These are phyloP conservation scores for Benincasa hispida DNA, from an alignment of 306 rosid genomes.

Conservation along the genomic window DNA sequence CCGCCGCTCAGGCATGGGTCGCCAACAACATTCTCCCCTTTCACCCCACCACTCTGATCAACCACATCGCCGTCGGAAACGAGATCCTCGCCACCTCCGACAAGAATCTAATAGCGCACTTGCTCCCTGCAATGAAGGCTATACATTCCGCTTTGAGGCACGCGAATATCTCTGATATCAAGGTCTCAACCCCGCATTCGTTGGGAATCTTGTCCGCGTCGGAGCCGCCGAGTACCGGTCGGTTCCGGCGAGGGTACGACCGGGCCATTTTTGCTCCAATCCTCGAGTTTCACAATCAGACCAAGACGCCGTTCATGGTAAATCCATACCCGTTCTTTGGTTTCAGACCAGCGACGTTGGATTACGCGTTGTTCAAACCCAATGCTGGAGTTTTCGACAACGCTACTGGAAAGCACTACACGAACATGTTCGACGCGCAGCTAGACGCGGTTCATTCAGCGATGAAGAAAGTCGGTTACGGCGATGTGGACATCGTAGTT, in stretches of 20 bases:
- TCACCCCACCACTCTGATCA: slow-evolving; percentile 36
- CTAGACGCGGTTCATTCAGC: slow-evolving; percentile 79
- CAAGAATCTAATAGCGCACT: slow-evolving; percentile 50
- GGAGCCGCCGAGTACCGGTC: slow-evolving; percentile 56
- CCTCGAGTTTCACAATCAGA: slow-evolving; percentile 40
- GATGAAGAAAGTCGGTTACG: slow-evolving; percentile 68
- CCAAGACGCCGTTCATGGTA: slow-evolving; percentile 56
- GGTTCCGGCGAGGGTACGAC: slow-evolving; percentile 66
- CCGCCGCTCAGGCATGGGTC: slow-evolving; percentile 56
- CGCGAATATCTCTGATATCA: slow-evolving; percentile 35
- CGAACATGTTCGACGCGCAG: slow-evolving; percentile 88
- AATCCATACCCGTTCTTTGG: slow-evolving; percentile 91
- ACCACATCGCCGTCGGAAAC: slow-evolving; percentile 69
- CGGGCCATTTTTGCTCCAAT: slow-evolving; percentile 44
- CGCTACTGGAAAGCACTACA: slow-evolving; percentile 40
- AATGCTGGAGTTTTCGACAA: slow-evolving; percentile 67
- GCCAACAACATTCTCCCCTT: slow-evolving; percentile 45
- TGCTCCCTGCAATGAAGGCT: slow-evolving; percentile 59
- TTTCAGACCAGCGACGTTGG: slow-evolving; percentile 10
- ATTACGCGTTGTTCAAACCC: slow-evolving; percentile 55
- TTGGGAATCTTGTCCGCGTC: slow-evolving; percentile 55
- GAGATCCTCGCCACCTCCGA: slow-evolving; percentile 82
- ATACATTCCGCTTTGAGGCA: slow-evolving; percentile 38
- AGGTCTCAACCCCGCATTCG: slow-evolving; percentile 62
- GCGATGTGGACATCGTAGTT: slow-evolving; percentile 55